Conservation (phyloP, 2,329 filamentous ascomycete species). For the Cercospora zeae-maydis region DNA sequence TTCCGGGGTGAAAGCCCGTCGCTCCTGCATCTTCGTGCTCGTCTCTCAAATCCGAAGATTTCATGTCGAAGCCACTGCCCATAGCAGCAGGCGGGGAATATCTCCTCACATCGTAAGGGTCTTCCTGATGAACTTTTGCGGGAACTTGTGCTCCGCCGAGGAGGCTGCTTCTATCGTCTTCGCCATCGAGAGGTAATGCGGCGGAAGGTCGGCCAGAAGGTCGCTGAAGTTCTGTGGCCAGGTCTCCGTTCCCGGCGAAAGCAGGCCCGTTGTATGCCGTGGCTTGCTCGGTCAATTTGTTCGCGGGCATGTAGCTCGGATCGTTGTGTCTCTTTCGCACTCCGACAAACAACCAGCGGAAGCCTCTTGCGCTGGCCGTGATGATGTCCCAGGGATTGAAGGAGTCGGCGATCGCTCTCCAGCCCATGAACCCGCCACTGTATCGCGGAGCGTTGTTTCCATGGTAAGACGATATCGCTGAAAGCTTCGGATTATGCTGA, state of each 20-base stretch:
- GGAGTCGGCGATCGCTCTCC: slow-evolving; percentile 65
- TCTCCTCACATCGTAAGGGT: background rate
- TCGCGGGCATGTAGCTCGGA: slow-evolving; percentile 37
- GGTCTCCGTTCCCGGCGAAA: slow-evolving; percentile 21
- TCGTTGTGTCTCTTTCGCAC: slow-evolving; percentile 55
- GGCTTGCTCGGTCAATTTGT: slow-evolving; percentile 14
- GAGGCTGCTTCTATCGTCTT: slow-evolving; percentile 32
- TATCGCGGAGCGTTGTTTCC: slow-evolving; percentile 41
- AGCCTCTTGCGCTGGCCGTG: slow-evolving; percentile 72
- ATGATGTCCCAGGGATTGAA: slow-evolving; percentile 79
- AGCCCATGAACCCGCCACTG: slow-evolving; percentile 61
- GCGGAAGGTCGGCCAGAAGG: background rate
- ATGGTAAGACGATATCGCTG: slow-evolving; percentile 26
- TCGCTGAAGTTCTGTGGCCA: slow-evolving; percentile 28
- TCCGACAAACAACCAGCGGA: slow-evolving; percentile 78
- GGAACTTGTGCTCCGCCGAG: slow-evolving; percentile 24
- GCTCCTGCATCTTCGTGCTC: background rate
- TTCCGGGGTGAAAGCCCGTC: slow-evolving; percentile 27
- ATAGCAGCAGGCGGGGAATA: background rate
- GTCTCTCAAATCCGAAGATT: slow-evolving; percentile 17
- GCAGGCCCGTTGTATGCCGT: slow-evolving; percentile 25
- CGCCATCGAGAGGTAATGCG: background rate
- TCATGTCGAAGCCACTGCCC: slow-evolving; percentile 14
- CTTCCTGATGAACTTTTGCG: slow-evolving; percentile 2
- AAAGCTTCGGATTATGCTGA: slow-evolving; percentile 32